These are phyloP conservation scores for Phytophthora foliorum DNA, from an alignment of 352 stramenopile species.

Conservation along the genomic window DNA sequence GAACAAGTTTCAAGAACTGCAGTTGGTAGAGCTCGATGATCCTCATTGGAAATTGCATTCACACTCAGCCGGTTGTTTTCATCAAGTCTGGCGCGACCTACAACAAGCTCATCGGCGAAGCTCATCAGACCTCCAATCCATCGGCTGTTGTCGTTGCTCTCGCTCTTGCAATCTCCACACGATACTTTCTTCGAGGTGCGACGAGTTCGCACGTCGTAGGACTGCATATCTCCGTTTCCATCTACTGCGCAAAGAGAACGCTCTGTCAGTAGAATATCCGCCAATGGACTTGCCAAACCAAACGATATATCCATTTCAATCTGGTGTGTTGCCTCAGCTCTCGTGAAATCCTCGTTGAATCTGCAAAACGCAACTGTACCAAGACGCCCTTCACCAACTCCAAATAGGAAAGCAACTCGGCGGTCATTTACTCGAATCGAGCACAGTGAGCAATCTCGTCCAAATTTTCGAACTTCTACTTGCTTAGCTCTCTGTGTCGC, in stretches of 20 bases:
- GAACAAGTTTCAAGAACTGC: background rate
- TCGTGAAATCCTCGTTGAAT: conserved; percentile 37
- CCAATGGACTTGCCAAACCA: conserved; percentile 11
- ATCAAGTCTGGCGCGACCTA: conserved; percentile 15
- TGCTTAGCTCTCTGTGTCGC: background rate
- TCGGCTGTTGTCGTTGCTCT: background rate
- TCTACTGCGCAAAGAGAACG: conserved; percentile 27
- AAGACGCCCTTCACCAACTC: background rate
- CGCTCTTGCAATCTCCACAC: background rate
- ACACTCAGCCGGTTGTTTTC: conserved; percentile 5
- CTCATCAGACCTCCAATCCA: conserved; percentile 30
- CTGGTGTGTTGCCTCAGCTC: conserved; percentile 9
- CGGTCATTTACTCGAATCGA: conserved; percentile 28
- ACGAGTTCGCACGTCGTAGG: conserved; percentile 30
- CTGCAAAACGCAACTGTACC: conserved; percentile 28
- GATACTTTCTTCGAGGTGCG: conserved; percentile 30
- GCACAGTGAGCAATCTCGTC: conserved; percentile 24
- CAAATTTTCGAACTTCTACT: conserved; percentile 1
- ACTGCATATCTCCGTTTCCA: conserved; percentile 28
- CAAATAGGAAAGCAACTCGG: conserved; percentile 28
- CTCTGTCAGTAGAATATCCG: conserved; percentile 34
- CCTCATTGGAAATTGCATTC: conserved; percentile 38
- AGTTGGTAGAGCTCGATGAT: conserved; percentile 43
- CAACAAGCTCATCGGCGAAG: conserved; percentile 34
- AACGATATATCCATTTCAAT: conserved; percentile 26